phyloP scores from a whole-genome alignment of 345 rosid genomes.

The Murraya koenigii region DNA sequence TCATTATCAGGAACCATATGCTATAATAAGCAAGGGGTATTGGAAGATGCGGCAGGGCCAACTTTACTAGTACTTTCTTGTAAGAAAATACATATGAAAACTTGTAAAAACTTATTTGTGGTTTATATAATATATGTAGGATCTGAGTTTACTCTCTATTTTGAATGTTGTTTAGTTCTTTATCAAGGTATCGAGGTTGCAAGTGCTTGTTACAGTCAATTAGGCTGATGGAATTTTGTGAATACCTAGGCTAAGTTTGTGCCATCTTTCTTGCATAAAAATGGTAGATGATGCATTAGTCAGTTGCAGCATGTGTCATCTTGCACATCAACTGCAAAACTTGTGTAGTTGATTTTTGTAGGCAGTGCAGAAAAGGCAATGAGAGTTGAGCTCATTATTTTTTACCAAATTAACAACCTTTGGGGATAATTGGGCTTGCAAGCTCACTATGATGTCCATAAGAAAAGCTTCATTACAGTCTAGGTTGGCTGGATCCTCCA shows the following conservation, averaged over 20 bases:
- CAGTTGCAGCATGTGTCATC: background rate
- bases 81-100: background rate
- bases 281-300: background rate
- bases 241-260: background rate
- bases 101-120: conserved; percentile 4
- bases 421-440: background rate
- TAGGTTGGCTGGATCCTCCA: background rate
- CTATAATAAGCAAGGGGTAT: conserved; percentile 14
- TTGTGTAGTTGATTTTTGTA: background rate
- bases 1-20: background rate
- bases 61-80: conserved; percentile 2
- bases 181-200: background rate
- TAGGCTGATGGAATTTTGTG: background rate
- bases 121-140: background rate
- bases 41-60: conserved; percentile 6
- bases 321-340: background rate
- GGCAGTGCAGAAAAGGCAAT: background rate
- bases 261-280: background rate
- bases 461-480: too few species aligned
- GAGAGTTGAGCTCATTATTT: background rate
- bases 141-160: background rate
- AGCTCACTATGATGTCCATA: too few species aligned
- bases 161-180: conserved; percentile 1
- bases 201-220: background rate
- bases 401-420: background rate